Evolutionary conservation across 2,329 filamentous ascomycete species (phyloP).

Genomic region (Massarina eburnea): DNA sequence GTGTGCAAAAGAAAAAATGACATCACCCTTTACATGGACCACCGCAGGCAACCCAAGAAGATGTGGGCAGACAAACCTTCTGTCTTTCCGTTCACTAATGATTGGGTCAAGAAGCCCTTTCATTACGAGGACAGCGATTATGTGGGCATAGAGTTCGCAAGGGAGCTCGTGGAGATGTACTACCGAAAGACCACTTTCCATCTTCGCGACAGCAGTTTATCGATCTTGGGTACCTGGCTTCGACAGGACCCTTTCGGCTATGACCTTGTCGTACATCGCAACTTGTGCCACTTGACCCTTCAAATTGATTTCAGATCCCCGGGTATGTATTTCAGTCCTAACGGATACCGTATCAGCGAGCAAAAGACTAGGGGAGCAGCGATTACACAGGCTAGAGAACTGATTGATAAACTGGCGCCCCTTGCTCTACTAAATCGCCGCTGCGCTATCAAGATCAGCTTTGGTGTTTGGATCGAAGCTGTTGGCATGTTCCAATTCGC

Average conservation of each 20-base stretch:
- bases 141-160: neutral
- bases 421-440: neutral
- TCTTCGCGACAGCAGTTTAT: neutral
- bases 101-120: neutral
- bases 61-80: neutral
- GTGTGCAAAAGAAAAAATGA: neutral
- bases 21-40: neutral
- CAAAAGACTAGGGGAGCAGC: neutral
- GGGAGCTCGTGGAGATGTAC: constrained; percentile 1
- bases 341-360: neutral
- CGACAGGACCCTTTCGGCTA: neutral
- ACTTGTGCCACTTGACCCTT: neutral
- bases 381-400: too few species aligned
- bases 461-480: neutral
- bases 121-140: neutral
- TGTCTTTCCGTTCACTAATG: neutral
- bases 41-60: neutral
- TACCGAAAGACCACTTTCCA: neutral
- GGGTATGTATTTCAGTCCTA: neutral
- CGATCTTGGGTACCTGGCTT: neutral
- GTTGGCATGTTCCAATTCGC: neutral
- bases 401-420: neutral
- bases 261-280: neutral
- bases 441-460: neutral
- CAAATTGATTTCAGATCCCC: neutral